These are phyloP conservation scores for Brassica rapa DNA, from an alignment of 345 rosid genomes.

Conservation along the genomic window DNA sequence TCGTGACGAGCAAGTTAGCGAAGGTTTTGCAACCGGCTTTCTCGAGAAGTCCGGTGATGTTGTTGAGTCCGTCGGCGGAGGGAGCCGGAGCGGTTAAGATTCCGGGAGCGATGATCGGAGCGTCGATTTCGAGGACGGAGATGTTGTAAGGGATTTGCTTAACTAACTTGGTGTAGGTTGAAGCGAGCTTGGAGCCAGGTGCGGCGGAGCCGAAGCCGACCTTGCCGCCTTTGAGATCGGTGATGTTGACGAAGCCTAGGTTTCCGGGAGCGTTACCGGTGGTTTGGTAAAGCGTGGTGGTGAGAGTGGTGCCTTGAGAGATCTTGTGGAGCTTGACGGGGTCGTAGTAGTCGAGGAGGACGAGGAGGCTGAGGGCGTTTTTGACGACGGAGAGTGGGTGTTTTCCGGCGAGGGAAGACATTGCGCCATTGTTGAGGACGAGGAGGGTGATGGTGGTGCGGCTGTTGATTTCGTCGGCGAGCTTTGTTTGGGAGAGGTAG, in stretches of 20 bases:
- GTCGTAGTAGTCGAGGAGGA: constrained; percentile 85
- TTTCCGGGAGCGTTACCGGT: constrained; percentile 88
- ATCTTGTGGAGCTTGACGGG: constrained; percentile 74
- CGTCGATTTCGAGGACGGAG: constrained; percentile 67
- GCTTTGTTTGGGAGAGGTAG: constrained; percentile 70
- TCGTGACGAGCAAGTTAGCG: constrained; percentile 55
- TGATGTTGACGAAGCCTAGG: constrained; percentile 83
- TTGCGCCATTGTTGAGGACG: constrained; percentile 75
- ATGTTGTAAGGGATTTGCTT: constrained; percentile 80
- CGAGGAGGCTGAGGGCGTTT: constrained; percentile 65
- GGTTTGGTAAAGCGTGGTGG: constrained; percentile 91
- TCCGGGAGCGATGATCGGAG: constrained; percentile 75
- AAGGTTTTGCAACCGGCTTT: constrained; percentile 90
- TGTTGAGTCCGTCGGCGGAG: constrained; percentile 34
- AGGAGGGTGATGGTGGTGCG: constrained; percentile 77
- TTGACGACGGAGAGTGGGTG: constrained; percentile 80
- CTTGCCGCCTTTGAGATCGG: constrained; percentile 80
- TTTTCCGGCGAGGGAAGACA: constrained; percentile 63
- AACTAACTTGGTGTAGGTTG: constrained; percentile 64
- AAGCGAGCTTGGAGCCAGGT: constrained; percentile 83
- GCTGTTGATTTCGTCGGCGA: constrained; percentile 90
- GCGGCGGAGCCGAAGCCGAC: constrained; percentile 81
- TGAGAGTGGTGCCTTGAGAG: constrained; percentile 69
- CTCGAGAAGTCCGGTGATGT: constrained; percentile 75
- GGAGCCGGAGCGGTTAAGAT: constrained; percentile 68